Conservation (phyloP, 176 grass and related monocot genomes). For the Oryza longistaminata region DNA sequence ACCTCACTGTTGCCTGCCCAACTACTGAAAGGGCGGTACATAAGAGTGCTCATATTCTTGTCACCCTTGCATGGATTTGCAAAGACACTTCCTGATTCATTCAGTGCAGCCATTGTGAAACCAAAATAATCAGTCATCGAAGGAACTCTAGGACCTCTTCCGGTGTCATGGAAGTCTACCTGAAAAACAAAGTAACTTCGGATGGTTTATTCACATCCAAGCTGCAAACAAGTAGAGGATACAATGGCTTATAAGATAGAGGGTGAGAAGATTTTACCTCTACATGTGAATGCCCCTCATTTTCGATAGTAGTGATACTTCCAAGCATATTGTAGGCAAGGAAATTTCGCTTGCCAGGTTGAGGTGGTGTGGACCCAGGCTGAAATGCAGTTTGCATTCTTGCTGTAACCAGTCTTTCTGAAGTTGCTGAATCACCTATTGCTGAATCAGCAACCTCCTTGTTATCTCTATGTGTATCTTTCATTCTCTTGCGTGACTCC, state of each 20-base stretch:
- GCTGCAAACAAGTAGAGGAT: neutral
- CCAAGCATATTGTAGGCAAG: conserved; percentile 93
- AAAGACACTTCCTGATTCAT: conserved; percentile 84
- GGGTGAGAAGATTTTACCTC: conserved; percentile 50
- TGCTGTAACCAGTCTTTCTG: conserved; percentile 36
- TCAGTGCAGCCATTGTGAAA: conserved; percentile 95
- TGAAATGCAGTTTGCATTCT: conserved; percentile 89
- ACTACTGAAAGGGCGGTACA: conserved; percentile 92
- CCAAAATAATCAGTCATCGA: conserved; percentile 96
- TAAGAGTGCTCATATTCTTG: conserved; percentile 97
- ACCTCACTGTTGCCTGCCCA: conserved; percentile 99
- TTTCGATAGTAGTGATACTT: conserved; percentile 83
- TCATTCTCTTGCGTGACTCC: conserved; percentile 64
- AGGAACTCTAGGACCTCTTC: conserved; percentile 95
- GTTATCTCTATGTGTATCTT: conserved; percentile 43
- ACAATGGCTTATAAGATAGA: neutral
- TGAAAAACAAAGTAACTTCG: conserved; percentile 36
- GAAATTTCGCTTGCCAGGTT: conserved; percentile 71
- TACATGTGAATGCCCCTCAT: conserved; percentile 82
- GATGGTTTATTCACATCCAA: conserved; percentile 1
- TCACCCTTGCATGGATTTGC: conserved; percentile 90
- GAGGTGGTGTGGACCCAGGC: conserved; percentile 71
- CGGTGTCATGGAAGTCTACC: conserved; percentile 97
- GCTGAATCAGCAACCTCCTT: conserved; percentile 27
- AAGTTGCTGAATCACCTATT: conserved; percentile 56